These are phyloP conservation scores for Glycine soja DNA, from an alignment of 306 rosid species.

Conservation along the genomic window DNA sequence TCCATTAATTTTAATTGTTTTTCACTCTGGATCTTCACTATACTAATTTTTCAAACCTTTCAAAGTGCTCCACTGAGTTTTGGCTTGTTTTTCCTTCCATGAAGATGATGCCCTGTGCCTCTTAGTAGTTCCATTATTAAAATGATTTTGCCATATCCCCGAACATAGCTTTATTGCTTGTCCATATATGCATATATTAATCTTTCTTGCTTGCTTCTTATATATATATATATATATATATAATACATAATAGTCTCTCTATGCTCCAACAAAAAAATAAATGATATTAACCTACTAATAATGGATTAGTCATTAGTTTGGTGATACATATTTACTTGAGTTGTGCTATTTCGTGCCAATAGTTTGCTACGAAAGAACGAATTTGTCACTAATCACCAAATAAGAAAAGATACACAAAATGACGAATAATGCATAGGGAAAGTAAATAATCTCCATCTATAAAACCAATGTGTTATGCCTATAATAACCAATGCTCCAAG, in stretches of 20 bases:
- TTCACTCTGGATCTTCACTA: slow-evolving; percentile 11
- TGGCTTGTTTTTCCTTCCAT: slow-evolving; percentile 44
- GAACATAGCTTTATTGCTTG: neutral
- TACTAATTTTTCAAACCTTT: slow-evolving; percentile 40
- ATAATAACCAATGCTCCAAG: too few relatives aligned
- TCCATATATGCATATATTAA: neutral
- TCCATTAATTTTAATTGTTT: slow-evolving; percentile 41
- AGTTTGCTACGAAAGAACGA: neutral
- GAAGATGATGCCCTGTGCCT: slow-evolving; percentile 49
- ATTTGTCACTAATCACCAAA: neutral
- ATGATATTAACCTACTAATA: too few relatives aligned
- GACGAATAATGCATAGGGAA: neutral
- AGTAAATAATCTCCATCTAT: neutral
- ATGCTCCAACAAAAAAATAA: neutral
- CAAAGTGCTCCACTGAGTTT: slow-evolving; percentile 41
- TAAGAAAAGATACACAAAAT: neutral
- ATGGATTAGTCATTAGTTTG: neutral
- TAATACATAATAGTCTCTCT: neutral
- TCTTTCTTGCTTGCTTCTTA: too few relatives aligned
- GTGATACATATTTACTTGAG: too few relatives aligned
- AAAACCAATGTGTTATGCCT: too few relatives aligned
- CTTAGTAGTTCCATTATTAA: slow-evolving; percentile 41
- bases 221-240: too few relatives aligned
- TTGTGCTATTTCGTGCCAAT: neutral
- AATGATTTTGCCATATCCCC: slow-evolving; percentile 14